phyloP scores from a whole-genome alignment of 2,329 filamentous ascomycete species.

The Aspergillus fumigatus region DNA sequence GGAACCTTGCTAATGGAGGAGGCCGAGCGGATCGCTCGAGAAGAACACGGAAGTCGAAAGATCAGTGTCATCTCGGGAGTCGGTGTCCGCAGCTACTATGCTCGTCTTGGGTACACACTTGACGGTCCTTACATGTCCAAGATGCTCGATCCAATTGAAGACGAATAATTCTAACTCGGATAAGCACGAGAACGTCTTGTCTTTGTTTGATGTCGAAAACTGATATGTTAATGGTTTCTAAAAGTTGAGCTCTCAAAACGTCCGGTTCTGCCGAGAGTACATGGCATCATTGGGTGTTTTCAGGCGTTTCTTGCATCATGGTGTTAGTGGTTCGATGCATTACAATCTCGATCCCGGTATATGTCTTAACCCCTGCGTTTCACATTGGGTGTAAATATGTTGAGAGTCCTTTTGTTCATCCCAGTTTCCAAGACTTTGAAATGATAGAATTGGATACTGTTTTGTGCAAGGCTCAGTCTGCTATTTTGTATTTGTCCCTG shows the following conservation, averaged over 20 bases:
- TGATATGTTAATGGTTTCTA: slow-evolving; percentile 8
- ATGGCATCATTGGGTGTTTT: slow-evolving; percentile 2
- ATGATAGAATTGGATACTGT: background rate
- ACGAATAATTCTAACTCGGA: slow-evolving; percentile 25
- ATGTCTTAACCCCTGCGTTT: background rate
- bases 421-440: background rate
- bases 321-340: too few species aligned
- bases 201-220: background rate
- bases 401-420: background rate
- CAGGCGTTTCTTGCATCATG: background rate
- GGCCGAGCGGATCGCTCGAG: slow-evolving; percentile 87
- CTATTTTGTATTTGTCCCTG: background rate
- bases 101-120: slow-evolving; percentile 84
- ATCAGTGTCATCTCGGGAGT: slow-evolving; percentile 98
- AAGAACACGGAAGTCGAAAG: slow-evolving; percentile 91
- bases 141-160: slow-evolving; percentile 40
- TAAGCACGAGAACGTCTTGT: background rate
- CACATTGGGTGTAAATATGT: background rate
- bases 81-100: slow-evolving; percentile 92
- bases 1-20: slow-evolving; percentile 97
- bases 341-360: background rate
- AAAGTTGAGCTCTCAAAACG: slow-evolving; percentile 1
- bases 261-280: background rate
- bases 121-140: slow-evolving; percentile 78
- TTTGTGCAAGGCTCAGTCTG: background rate